Conservation (phyloP, 1,139 yeast genomes). For the Magnusiomyces paraingens region DNA sequence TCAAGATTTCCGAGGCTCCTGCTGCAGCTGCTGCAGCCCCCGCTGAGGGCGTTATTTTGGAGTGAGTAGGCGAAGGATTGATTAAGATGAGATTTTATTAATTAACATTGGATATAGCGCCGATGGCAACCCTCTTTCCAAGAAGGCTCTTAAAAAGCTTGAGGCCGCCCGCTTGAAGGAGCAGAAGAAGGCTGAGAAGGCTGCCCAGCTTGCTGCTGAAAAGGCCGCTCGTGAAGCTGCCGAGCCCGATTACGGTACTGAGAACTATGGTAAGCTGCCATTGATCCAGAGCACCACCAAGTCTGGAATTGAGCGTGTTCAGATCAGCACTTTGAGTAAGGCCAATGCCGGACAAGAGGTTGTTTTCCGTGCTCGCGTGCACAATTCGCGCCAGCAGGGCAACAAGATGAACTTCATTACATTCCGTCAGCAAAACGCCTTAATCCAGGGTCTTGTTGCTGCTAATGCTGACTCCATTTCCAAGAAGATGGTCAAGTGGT, state of each 20-base stretch:
- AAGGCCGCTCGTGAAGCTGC: slow-evolving; percentile 76
- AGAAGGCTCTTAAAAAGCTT: slow-evolving; percentile 89
- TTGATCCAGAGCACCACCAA: slow-evolving; percentile 67
- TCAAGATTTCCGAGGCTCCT: slow-evolving; percentile 27
- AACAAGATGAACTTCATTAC: slow-evolving; percentile 89
- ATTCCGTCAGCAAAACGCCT: slow-evolving; percentile 79
- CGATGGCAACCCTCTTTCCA: slow-evolving; percentile 92
- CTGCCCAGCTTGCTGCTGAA: slow-evolving; percentile 80
- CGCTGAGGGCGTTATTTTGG: slow-evolving; percentile 27
- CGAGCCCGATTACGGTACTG: slow-evolving; percentile 81
- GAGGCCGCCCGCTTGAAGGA: slow-evolving; percentile 93
- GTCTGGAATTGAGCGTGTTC: slow-evolving; percentile 54
- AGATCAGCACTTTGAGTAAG: slow-evolving; percentile 47
- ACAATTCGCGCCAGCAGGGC: slow-evolving; percentile 90
- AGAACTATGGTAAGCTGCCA: slow-evolving; percentile 83
- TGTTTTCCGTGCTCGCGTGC: slow-evolving; percentile 87
- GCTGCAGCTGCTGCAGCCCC: slow-evolving; percentile 31
- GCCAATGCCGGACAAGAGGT: slow-evolving; percentile 73
- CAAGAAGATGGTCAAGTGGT: slow-evolving; percentile 97
- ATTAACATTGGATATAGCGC: slow-evolving; percentile 21
- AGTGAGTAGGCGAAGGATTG: slow-evolving; percentile 21
- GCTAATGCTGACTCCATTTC: slow-evolving; percentile 63
- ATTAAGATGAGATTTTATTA: neutral
- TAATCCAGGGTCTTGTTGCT: slow-evolving; percentile 80
- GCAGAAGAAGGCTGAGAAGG: slow-evolving; percentile 87